Evolutionary conservation across 2,329 filamentous ascomycete genomes (phyloP).

Genomic region (Capronia coronata): DNA sequence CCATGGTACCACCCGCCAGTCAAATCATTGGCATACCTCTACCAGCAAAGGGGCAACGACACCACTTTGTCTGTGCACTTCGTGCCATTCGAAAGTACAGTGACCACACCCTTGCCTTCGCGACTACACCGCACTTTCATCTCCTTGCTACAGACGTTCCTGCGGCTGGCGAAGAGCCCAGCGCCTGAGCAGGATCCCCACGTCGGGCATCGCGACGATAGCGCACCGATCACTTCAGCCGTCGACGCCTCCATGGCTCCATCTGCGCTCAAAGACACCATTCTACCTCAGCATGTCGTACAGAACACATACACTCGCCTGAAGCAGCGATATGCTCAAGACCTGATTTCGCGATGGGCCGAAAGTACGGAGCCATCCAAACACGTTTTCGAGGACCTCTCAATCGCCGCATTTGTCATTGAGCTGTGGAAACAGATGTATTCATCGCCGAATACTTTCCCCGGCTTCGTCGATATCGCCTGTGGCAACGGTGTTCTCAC

Average conservation of each 20-base stretch:
- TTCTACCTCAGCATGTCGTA: slow-evolving; percentile 68
- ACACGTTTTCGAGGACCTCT: slow-evolving; percentile 90
- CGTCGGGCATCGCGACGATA: not conserved
- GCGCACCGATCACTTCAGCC: slow-evolving; percentile 37
- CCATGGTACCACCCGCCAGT: slow-evolving; percentile 87
- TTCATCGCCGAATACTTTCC: slow-evolving; percentile 48
- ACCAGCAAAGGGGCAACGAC: slow-evolving; percentile 28
- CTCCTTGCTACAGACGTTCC: slow-evolving; percentile 35
- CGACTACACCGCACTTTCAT: slow-evolving; percentile 38
- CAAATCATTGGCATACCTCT: slow-evolving; percentile 63
- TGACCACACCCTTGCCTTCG: slow-evolving; percentile 33
- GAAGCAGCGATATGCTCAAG: slow-evolving; percentile 69
- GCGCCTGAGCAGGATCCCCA: not conserved
- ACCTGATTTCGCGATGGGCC: slow-evolving; percentile 68
- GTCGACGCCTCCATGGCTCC: slow-evolving; percentile 64
- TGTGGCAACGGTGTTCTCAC: slow-evolving; percentile 92
- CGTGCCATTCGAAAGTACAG: slow-evolving; percentile 38
- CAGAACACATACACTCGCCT: slow-evolving; percentile 77
- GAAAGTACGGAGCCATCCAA: slow-evolving; percentile 83
- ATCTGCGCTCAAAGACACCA: slow-evolving; percentile 71
- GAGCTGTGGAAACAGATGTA: slow-evolving; percentile 91
- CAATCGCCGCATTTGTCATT: slow-evolving; percentile 85
- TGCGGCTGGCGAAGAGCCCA: slow-evolving; percentile 32
- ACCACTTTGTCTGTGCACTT: slow-evolving; percentile 47
- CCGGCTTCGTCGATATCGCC: slow-evolving; percentile 91